These are phyloP conservation scores for Talaromyces islandicus DNA, from an alignment of 2,329 filamentous ascomycete species.

Conservation along the genomic window DNA sequence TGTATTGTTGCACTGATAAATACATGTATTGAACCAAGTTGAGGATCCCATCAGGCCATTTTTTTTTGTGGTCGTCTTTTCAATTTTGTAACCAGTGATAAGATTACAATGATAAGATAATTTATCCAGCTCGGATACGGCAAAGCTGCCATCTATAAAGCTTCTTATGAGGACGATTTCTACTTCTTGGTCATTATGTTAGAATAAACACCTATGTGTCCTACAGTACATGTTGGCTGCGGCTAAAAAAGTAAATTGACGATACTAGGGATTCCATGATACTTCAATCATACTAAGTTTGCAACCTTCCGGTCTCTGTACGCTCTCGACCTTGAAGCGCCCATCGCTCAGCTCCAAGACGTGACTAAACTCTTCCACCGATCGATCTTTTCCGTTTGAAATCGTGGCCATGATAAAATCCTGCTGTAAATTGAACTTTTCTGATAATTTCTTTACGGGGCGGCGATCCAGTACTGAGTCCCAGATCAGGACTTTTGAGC, in stretches of 20 bases:
- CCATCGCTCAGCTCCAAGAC: neutral
- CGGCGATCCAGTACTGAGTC: neutral
- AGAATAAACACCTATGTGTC: neutral
- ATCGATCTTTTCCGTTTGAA: neutral
- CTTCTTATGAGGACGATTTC: neutral
- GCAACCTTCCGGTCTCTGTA: neutral
- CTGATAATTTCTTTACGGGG: neutral
- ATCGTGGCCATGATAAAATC: constrained; percentile 2
- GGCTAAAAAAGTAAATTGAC: neutral
- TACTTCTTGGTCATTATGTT: neutral
- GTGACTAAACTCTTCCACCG: neutral
- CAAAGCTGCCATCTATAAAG: neutral
- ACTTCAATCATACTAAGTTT: constrained; percentile 1
- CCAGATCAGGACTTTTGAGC: neutral
- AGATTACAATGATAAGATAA: neutral
- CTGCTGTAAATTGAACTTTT: neutral
- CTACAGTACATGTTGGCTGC: neutral
- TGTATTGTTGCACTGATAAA: neutral
- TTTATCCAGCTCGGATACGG: neutral
- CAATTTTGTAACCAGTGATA: neutral
- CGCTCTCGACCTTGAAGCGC: neutral
- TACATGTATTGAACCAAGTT: neutral
- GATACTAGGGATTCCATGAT: neutral
- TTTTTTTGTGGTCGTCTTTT: neutral
- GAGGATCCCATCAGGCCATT: neutral